Conservation (phyloP, 306 rosid species). For the Malus fusca region DNA sequence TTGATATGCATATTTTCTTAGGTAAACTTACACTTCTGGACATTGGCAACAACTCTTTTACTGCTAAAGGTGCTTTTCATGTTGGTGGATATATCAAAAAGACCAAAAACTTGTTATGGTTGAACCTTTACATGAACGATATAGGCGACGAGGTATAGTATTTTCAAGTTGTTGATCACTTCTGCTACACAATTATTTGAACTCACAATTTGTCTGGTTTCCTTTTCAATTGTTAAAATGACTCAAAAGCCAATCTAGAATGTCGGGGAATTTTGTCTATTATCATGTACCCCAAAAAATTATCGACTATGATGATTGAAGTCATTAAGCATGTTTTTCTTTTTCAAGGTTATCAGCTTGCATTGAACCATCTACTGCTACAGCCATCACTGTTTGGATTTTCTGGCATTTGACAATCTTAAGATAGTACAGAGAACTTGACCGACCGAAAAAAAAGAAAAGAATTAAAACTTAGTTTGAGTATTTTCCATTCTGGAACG, state of each 20-base stretch:
- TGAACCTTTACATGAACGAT: conserved; percentile 94
- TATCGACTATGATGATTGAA: neutral
- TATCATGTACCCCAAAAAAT: neutral
- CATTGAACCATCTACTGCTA: neutral
- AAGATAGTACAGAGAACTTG: neutral
- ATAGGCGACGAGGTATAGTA: conserved; percentile 83
- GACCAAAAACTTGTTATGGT: conserved; percentile 62
- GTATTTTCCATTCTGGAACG: neutral
- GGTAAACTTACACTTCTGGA: conserved; percentile 79
- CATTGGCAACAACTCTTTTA: conserved; percentile 80
- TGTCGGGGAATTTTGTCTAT: neutral
- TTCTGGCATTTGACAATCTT: neutral
- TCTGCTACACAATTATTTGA: neutral
- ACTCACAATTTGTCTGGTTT: neutral
- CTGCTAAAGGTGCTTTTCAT: conserved; percentile 73
- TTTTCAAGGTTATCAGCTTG: neutral
- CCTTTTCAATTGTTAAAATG: neutral
- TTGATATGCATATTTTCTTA: conserved; percentile 37
- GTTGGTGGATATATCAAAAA: conserved; percentile 73
- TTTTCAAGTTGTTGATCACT: conserved; percentile 4
- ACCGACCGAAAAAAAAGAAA: neutral
- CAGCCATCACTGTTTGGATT: neutral
- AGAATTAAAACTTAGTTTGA: neutral
- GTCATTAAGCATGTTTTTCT: neutral
- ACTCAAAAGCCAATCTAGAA: neutral